These are phyloP conservation scores for Syncephalastrum monosporum DNA, from an alignment of 371 early-diverging fungal genomes.

Conservation along the genomic window DNA sequence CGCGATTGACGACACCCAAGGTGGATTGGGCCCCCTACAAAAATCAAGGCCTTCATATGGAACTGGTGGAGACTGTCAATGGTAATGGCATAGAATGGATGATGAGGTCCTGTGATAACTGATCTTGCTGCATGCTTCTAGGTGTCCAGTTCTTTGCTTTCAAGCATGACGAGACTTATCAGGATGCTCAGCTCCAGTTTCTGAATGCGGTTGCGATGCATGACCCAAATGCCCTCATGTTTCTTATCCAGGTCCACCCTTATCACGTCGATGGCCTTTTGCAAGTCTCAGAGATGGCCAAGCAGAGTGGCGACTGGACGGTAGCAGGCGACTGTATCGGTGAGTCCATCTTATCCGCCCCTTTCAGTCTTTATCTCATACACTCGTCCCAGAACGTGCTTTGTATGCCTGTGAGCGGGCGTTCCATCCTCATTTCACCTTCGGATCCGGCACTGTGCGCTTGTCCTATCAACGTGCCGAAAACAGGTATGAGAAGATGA, in stretches of 20 bases:
- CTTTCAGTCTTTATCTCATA: too few relatives aligned
- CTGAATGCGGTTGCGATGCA: conserved; percentile 69
- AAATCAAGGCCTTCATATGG: conserved; percentile 75
- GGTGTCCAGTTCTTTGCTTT: conserved; percentile 60
- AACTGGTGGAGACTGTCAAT: conserved; percentile 50
- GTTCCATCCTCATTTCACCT: conserved; percentile 80
- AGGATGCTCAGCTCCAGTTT: conserved; percentile 73
- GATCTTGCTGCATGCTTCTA: conserved; percentile 6
- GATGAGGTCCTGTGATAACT: conserved; percentile 1
- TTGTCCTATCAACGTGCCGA: conserved; percentile 72
- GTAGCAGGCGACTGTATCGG: conserved; percentile 77
- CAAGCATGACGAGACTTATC: conserved; percentile 71
- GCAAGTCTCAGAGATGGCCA: conserved; percentile 82
- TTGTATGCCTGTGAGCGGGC: conserved; percentile 80
- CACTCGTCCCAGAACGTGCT: conserved; percentile 63
- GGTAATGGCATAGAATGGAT: conserved; percentile 37
- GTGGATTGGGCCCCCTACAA: conserved; percentile 77
- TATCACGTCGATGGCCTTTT: conserved; percentile 85
- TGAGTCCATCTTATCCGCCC: conserved; percentile 12
- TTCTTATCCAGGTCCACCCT: conserved; percentile 71
- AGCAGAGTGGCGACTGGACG: conserved; percentile 76
- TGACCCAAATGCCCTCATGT: conserved; percentile 73
- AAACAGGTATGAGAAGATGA: conserved; percentile 52
- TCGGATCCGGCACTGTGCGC: conserved; percentile 67
- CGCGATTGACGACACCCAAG: conserved; percentile 70